Evolutionary conservation across 1,284 basidiomycete species (phyloP).

Genomic region (Rhodotorula sp.): DNA sequence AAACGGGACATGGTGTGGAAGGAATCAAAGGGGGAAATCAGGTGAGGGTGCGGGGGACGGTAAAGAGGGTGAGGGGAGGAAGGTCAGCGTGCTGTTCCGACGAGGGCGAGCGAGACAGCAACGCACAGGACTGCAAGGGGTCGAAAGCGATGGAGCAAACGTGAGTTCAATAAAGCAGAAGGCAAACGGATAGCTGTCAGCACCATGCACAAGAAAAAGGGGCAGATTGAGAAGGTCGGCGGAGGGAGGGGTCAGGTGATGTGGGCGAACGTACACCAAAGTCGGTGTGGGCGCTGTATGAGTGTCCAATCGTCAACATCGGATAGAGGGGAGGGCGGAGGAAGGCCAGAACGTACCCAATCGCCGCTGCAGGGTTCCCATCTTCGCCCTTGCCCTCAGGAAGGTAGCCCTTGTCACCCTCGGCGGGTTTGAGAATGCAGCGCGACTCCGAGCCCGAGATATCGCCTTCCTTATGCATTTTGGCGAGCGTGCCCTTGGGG

Average conservation of each 20-base stretch:
- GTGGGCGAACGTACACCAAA: conserved; percentile 48
- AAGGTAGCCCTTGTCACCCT: conserved; percentile 12
- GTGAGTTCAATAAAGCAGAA: no score
- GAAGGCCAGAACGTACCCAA: conserved; percentile 10
- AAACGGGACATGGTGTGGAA: not conserved
- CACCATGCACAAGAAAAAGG: no score
- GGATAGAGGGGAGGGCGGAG: no score
- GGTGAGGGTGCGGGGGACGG: not conserved
- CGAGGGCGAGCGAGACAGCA: no score
- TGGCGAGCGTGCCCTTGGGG: conserved; percentile 24
- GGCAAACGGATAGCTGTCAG: no score
- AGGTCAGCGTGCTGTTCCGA: no score
- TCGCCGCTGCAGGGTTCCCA: conserved; percentile 33
- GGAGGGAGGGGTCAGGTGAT: not conserved
- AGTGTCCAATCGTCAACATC: no score
- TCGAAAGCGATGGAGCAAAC: no score
- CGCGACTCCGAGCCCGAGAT: conserved; percentile 31
- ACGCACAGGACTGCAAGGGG: not conserved
- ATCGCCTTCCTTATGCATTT: conserved; percentile 31
- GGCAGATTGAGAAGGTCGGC: not conserved
- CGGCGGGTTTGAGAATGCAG: conserved; percentile 28
- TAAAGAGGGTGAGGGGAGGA: not conserved
- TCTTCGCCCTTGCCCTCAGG: conserved; percentile 32
- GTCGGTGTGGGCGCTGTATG: conserved; percentile 54
- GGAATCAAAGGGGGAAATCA: no score